Conservation (phyloP, 352 stramenopile genomes). For the Phytophthora sojae region DNA sequence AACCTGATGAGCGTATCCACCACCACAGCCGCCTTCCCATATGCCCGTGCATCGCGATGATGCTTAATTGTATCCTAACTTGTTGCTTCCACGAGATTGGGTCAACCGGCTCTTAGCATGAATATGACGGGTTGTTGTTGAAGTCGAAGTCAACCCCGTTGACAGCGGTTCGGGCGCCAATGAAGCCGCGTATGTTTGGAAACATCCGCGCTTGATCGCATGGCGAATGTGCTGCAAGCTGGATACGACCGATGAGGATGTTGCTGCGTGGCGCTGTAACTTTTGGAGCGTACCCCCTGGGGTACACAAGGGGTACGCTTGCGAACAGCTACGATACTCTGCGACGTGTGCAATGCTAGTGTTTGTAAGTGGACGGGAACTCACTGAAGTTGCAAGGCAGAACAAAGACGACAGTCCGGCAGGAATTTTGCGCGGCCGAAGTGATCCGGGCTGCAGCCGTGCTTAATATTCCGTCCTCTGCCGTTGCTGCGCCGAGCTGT, state of each 20-base stretch:
- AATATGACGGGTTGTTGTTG: neutral
- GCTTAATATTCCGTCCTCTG: no score
- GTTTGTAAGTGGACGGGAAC: conserved; percentile 35
- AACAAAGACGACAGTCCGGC: neutral
- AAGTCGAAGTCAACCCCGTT: neutral
- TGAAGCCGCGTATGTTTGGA: no score
- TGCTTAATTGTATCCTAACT: no score
- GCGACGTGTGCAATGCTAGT: conserved; percentile 43
- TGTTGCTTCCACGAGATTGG: no score
- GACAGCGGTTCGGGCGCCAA: no score
- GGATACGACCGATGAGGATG: neutral
- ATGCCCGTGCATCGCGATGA: no score
- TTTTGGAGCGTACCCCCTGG: neutral
- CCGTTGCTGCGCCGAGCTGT: neutral
- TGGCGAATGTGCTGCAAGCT: neutral
- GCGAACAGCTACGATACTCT: conserved; percentile 5
- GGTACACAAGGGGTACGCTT: neutral
- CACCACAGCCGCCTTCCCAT: no score
- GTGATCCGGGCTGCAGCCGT: no score
- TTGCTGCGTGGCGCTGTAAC: neutral
- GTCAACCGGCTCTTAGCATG: no score
- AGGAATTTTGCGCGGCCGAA: conserved; percentile 17
- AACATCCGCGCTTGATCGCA: neutral
- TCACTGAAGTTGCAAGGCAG: neutral
- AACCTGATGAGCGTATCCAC: no score